Conservation (phyloP, 176 grass and related monocot species). For the Chrysopogon serrulatus region DNA sequence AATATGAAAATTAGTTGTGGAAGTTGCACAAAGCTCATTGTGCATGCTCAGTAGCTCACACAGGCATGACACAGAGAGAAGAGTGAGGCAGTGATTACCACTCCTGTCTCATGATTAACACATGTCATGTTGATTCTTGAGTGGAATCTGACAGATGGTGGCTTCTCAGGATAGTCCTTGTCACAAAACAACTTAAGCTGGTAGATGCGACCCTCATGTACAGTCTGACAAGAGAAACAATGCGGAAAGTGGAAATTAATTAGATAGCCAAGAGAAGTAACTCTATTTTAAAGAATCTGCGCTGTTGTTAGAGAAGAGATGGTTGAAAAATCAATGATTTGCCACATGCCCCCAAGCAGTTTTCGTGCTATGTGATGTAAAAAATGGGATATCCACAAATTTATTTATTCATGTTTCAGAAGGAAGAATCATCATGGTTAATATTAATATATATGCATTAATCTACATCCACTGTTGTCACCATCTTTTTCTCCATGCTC, state of each 20-base stretch:
- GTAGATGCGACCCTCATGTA: conserved; percentile 86
- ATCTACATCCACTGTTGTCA: not conserved
- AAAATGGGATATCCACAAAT: not conserved
- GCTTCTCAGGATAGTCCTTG: conserved; percentile 84
- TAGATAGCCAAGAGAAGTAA: not conserved
- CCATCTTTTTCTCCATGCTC: not conserved
- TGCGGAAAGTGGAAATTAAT: not conserved
- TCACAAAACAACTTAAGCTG: conserved; percentile 80
- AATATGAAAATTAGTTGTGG: not conserved
- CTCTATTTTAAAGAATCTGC: not conserved
- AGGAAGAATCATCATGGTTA: not conserved
- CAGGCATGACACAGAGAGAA: not conserved
- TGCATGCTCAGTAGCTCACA: not conserved
- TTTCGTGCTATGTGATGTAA: not conserved
- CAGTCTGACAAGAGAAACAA: conserved; percentile 40
- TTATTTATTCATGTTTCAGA: not conserved
- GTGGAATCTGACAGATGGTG: conserved; percentile 70
- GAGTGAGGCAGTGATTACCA: conserved; percentile 19
- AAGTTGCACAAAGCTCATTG: not conserved
- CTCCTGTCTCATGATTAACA: conserved; percentile 63
- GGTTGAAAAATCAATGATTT: not conserved
- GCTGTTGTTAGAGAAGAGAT: not conserved
- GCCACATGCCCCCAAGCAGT: not conserved
- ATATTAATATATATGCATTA: not conserved
- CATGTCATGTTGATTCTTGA: conserved; percentile 80